A percentile compares a stretch with the other conserved stretches of the same genome.
phyloP scores from a whole-genome alignment of 495 filamentous ascomycete species.

The Aspergillus baeticus region DNA sequence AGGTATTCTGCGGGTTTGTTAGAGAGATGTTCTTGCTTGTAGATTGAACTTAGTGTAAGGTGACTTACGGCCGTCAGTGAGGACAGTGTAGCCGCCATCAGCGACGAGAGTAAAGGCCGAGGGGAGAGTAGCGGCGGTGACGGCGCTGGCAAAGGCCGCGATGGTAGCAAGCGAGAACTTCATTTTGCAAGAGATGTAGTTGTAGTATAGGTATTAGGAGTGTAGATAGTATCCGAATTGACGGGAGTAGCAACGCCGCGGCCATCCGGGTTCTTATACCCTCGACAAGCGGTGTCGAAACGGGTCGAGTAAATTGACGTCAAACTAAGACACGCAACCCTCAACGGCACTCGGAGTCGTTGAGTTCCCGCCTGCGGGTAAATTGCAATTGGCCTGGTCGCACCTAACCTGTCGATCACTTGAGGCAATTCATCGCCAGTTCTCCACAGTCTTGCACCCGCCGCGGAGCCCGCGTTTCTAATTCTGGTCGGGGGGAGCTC shows the following conservation, averaged over 20 bases:
- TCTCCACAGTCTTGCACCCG: background rate
- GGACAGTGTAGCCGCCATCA: slow-evolving; percentile 30
- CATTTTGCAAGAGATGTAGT: slow-evolving; percentile 19
- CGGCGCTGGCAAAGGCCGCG: slow-evolving; percentile 26
- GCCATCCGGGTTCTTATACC: no score
- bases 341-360: background rate
- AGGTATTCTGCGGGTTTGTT: slow-evolving; percentile 19
- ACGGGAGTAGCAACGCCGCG: no score
- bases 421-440: background rate
- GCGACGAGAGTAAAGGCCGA: slow-evolving; percentile 33
- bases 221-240: no score
- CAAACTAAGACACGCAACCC: slow-evolving; percentile 1
- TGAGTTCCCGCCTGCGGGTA: background rate
- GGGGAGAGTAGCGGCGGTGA: slow-evolving; percentile 28
- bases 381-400: background rate
- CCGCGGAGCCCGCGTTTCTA: background rate
- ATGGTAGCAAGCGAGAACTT: slow-evolving; percentile 32
- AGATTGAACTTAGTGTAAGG: background rate
- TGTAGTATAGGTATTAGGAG: no score
- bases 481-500: background rate
- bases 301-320: slow-evolving; percentile 7
- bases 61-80: slow-evolving; percentile 33
- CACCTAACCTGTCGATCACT: background rate
- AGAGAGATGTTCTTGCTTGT: background rate
- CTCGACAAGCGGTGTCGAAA: no score